Conservation (phyloP, 2,329 filamentous ascomycete genomes). For the Dryadomyces quercivorus region DNA sequence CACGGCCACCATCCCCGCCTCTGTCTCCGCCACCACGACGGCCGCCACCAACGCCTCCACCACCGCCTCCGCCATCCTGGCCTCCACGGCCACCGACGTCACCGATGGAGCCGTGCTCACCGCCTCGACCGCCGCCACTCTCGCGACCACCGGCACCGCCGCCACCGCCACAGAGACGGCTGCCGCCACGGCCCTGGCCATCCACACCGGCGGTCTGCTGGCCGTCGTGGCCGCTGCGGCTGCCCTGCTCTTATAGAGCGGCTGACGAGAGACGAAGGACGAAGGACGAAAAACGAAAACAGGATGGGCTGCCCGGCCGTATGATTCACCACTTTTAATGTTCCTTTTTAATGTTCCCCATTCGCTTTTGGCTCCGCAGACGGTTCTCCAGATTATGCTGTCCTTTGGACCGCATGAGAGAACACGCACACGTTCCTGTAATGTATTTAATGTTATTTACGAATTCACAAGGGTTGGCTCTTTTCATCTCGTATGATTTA, state of each 20-base stretch:
- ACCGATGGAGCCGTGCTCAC: constrained; percentile 10
- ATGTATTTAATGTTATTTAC: too few relatives aligned
- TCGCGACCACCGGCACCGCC: constrained; percentile 14
- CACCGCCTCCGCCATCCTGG: constrained; percentile 8
- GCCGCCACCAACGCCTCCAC: constrained; percentile 11
- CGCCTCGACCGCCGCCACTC: constrained; percentile 8
- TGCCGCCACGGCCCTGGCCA: constrained; percentile 18
- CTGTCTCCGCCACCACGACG: constrained; percentile 8
- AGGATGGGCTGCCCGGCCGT: too few relatives aligned
- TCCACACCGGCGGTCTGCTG: constrained; percentile 19
- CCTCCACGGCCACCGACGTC: constrained; percentile 12
- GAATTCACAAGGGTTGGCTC: neutral
- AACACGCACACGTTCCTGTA: too few relatives aligned
- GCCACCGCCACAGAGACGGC: constrained; percentile 8
- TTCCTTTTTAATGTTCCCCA: too few relatives aligned
- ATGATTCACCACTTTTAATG: too few relatives aligned
- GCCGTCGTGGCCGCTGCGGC: constrained; percentile 20
- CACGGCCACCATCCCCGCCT: constrained; percentile 12
- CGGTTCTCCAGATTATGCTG: too few relatives aligned
- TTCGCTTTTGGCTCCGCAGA: too few relatives aligned
- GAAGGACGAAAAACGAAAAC: too few relatives aligned
- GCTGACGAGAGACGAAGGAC: too few relatives aligned
- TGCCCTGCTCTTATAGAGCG: constrained; percentile 17
- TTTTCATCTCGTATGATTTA: too few relatives aligned
- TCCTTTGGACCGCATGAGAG: too few relatives aligned